These are phyloP conservation scores for Isochrysis galbana DNA, from an alignment of 78 protist genomes.

Conservation along the genomic window DNA sequence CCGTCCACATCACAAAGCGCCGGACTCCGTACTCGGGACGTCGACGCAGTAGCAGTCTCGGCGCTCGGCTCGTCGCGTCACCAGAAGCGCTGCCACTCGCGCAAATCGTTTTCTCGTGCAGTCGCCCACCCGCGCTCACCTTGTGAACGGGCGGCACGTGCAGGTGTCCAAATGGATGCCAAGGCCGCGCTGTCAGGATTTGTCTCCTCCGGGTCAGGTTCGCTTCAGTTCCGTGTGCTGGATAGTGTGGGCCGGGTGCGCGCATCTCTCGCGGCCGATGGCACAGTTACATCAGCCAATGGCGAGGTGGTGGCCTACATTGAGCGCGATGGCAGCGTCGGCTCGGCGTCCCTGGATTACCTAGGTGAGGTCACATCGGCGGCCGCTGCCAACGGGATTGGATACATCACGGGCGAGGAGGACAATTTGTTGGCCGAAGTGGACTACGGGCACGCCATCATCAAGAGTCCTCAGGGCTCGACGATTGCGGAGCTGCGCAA, in stretches of 20 bases:
- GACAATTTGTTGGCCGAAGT: not conserved
- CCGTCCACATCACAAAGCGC: not conserved
- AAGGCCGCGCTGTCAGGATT: not conserved
- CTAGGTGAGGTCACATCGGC: not conserved
- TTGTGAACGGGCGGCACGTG: not conserved
- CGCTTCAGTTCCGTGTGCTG: not conserved
- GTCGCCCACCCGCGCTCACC: not conserved
- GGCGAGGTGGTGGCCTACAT: not conserved
- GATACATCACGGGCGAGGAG: not conserved
- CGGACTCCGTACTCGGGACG: not conserved
- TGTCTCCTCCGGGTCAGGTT: not conserved
- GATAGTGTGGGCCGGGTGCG: not conserved
- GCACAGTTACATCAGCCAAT: not conserved
- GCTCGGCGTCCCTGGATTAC: not conserved
- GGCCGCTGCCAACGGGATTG: not conserved
- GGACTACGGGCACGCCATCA: not conserved
- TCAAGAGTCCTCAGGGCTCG: not conserved
- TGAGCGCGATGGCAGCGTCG: not conserved
- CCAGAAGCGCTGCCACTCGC: not conserved
- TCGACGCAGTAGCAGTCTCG: not conserved
- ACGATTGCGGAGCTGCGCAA: not conserved
- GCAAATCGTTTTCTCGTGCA: conserved; percentile 2
- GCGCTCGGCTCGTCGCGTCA: not conserved
- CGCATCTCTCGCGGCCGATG: not conserved
- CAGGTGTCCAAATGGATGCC: not conserved